phyloP scores from a whole-genome alignment of 2,329 filamentous ascomycete genomes.

The Truncatella angustata region DNA sequence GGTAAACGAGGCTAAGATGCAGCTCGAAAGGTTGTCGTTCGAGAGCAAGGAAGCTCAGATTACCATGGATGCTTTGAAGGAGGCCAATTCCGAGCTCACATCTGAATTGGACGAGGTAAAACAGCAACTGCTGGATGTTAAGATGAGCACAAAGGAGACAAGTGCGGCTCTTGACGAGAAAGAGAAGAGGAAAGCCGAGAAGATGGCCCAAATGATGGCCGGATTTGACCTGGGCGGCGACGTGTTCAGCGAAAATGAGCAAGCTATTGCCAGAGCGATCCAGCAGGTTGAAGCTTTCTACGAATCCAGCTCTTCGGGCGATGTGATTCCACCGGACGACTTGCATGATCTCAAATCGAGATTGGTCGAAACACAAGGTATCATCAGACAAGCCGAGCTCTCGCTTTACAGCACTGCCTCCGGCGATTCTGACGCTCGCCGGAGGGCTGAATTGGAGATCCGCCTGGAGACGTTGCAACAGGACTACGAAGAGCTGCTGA shows the following conservation, averaged over 20 bases:
- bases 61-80: constrained; percentile 96
- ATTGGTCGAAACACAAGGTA: constrained; percentile 85
- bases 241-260: constrained; percentile 90
- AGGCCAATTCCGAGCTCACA: constrained; percentile 91
- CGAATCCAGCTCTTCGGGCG: constrained; percentile 73
- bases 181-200: constrained; percentile 97
- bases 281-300: constrained; percentile 77
- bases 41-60: constrained; percentile 96
- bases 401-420: constrained; percentile 71
- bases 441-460: constrained; percentile 73
- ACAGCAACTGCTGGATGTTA: constrained; percentile 91
- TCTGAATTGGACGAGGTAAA: constrained; percentile 91
- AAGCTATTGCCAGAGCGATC: constrained; percentile 78
- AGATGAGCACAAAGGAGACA: constrained; percentile 94
- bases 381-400: constrained; percentile 88
- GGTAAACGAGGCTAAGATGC: constrained; percentile 93
- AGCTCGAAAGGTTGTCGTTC: constrained; percentile 90
- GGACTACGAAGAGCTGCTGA: constrained; percentile 81
- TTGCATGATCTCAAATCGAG: constrained; percentile 73
- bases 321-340: constrained; percentile 78
- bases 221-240: constrained; percentile 93
- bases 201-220: constrained; percentile 99
- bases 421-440: constrained; percentile 63
- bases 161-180: constrained; percentile 91
- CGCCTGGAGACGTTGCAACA: constrained; percentile 72